Base-by-base conservation (phyloP, 345 rosid species). In the Corymbia maculata region DNA sequence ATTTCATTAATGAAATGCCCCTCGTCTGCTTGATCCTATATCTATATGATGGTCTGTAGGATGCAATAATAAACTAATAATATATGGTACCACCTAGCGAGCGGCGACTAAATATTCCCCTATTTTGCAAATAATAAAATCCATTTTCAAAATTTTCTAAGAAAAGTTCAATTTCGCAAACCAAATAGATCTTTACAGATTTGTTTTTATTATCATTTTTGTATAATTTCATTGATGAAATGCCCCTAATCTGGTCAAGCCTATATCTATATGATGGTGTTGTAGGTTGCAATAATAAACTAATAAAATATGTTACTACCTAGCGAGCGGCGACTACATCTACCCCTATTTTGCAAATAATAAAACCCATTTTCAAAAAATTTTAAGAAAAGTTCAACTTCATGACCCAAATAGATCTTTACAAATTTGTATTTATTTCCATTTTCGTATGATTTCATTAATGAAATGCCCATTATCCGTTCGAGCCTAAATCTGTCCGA, bases 311-410 rank as follows among this genome's bases (percentile, higher is more conserved):
- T 2, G 80, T 24, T 32, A 17, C 11, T 6, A 9, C 21, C 80
- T 0, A 21, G 22, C 24, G 13, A 70, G 47, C 6, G 8, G 13
- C 21, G 13, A 0, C 47, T 17, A 70, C 36, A 9, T 70, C 1
- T 70, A 8, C 11, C 11, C 26, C 24, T 5, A 36, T 36, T 70
- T 8, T 36, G 12, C 16, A 36, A 36, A 70, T 19, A 21, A 70
- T 17, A 32, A 36, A 32, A 17, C 24, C 24, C 0, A 11, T 70
- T 70, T 17, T 70, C 80, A 4, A 36, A 70, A 36, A 17, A 3
- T 16, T 70, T 10, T 17, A 16, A 32, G 79, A 70, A 36, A 32
- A 70, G 17, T 70, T 36, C 0, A 9, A 32, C 17, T 36, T 17
- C 24, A 36, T 2, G 0, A 36, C 8, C 22, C 80, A 5, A 36